A percentile compares a stretch with the other conserved stretches of the same genome.
Evolutionary conservation across 345 rosid genomes (phyloP).

Genomic region (Acer campestre): DNA sequence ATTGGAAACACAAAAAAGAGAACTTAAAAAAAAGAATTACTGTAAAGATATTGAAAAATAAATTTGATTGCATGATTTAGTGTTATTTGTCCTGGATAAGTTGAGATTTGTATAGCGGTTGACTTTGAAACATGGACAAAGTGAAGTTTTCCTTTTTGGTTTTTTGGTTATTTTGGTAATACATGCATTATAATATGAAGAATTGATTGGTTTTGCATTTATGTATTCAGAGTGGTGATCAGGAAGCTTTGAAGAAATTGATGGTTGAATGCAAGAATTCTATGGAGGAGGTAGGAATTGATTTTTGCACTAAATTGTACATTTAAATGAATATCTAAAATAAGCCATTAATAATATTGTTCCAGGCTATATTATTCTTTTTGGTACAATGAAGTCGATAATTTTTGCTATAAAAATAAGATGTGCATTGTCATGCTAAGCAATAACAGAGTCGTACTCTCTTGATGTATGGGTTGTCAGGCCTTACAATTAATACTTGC

Average conservation of each 20-base stretch:
- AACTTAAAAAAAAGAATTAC: neutral
- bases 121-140: neutral
- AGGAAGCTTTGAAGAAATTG: slow-evolving; percentile 65
- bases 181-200: neutral
- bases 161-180: neutral
- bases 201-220: slow-evolving; percentile 1
- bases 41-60: neutral
- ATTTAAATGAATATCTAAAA: neutral
- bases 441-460: neutral
- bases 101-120: neutral
- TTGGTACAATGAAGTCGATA: neutral
- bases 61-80: neutral
- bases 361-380: neutral
- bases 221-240: slow-evolving; percentile 56
- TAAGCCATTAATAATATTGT: neutral
- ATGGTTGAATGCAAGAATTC: slow-evolving; percentile 35
- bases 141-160: neutral
- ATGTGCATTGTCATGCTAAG: neutral
- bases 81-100: neutral
- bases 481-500: neutral
- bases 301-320: neutral
- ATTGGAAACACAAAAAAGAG: neutral
- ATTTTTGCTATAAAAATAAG: neutral
- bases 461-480: neutral
- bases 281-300: slow-evolving; percentile 35